phyloP scores from a whole-genome alignment of 148 eudicot species.

The Linanthus parryae region DNA sequence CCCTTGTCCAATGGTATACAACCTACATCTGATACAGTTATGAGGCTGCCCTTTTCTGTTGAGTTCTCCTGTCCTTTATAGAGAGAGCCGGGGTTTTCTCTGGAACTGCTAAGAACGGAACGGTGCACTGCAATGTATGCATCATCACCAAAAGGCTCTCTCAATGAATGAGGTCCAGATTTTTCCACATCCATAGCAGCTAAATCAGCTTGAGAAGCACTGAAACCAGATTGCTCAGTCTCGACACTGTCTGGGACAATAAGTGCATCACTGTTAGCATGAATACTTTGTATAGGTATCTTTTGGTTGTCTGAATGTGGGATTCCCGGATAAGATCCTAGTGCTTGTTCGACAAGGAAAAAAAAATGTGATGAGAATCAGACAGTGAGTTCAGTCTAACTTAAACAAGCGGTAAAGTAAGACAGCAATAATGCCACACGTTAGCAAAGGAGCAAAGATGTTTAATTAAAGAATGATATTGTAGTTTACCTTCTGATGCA shows the following conservation, averaged over 20 bases:
- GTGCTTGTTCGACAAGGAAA: constrained; percentile 24
- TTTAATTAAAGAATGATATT: constrained; percentile 9
- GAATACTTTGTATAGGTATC: too few relatives aligned
- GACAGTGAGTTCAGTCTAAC: neutral
- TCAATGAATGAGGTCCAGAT: constrained; percentile 14
- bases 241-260: constrained; percentile 57
- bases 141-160: constrained; percentile 10
- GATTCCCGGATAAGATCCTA: constrained; percentile 21
- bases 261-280: constrained; percentile 15
- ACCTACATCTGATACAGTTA: constrained; percentile 20
- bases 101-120: constrained; percentile 17
- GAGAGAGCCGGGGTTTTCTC: constrained; percentile 7
- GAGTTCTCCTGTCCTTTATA: constrained; percentile 6
- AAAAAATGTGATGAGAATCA: constrained; percentile 5
- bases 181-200: constrained; percentile 13
- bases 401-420: neutral
- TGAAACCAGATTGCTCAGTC: constrained; percentile 31
- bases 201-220: constrained; percentile 21
- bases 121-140: constrained; percentile 8
- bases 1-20: constrained; percentile 8
- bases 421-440: neutral
- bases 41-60: constrained; percentile 16
- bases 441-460: neutral
- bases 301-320: constrained; percentile 27
- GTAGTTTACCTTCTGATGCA: constrained; percentile 35